phyloP scores from a whole-genome alignment of 805 yeast genomes.

The Candida endomychidarum region DNA sequence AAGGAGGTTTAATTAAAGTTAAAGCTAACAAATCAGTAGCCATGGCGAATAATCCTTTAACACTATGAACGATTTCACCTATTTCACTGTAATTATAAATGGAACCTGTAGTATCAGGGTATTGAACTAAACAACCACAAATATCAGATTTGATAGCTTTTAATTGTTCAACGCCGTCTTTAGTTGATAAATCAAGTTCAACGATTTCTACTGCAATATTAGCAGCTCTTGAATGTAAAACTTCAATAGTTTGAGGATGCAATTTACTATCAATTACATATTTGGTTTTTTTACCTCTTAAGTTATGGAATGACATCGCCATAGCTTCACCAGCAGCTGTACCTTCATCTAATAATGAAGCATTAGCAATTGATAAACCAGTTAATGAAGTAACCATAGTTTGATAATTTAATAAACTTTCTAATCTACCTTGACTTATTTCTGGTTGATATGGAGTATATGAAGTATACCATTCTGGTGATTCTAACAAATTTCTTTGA shows the following conservation, averaged over 20 bases:
- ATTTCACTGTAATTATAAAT: constrained; percentile 52
- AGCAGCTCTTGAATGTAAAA: constrained; percentile 73
- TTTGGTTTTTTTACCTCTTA: constrained; percentile 62
- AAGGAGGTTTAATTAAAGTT: constrained; percentile 81
- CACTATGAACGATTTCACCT: constrained; percentile 63
- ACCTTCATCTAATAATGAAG: constrained; percentile 93
- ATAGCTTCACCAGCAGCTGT: constrained; percentile 98
- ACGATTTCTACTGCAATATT: constrained; percentile 69
- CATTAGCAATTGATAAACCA: constrained; percentile 92
- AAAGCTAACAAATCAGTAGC: constrained; percentile 93
- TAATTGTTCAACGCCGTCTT: constrained; percentile 29
- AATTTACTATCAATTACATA: constrained; percentile 75
- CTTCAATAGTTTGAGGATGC: constrained; percentile 85
- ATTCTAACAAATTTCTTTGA: constrained; percentile 86
- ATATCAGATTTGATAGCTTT: constrained; percentile 33
- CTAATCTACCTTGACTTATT: constrained; percentile 94
- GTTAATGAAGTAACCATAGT: constrained; percentile 90
- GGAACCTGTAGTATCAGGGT: constrained; percentile 85
- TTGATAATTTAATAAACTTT: constrained; percentile 86
- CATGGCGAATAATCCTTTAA: constrained; percentile 75
- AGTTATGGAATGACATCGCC: constrained; percentile 71
- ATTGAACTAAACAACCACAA: constrained; percentile 86
- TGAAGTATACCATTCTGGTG: constrained; percentile 98
- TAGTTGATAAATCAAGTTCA: constrained; percentile 52
- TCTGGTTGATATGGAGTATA: constrained; percentile 99